Base-by-base conservation (phyloP, 2,329 filamentous ascomycete genomes). In the Colletotrichum spinosum region DNA sequence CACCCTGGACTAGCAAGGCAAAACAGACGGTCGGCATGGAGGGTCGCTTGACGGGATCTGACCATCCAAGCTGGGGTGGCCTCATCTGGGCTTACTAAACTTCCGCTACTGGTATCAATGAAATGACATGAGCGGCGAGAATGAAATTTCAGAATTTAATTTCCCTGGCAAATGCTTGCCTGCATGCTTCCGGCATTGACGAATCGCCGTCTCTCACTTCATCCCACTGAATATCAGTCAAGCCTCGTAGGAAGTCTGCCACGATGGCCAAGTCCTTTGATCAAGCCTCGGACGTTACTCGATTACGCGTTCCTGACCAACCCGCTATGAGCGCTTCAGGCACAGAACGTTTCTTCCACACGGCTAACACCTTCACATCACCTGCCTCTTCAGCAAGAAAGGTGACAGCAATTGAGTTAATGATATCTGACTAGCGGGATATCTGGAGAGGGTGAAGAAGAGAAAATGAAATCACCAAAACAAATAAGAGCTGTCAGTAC, bases 1-100 rank as follows among this genome's bases (percentile, higher is more conserved):
- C 69, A 1, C 54, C 64, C 2, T 67, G 64, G 64, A 52, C 55
- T 7, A 50, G 54, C 2, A 63, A 64, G 42, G 64, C 64, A 2
- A 67, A 64, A 33, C 8, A 64, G 8, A 8, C 35, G 8, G 55
- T 11, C 2, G 55, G 55, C 1, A 4, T 37, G 2, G 60, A 63
- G 35, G 41, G 55, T 10, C 54, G 48, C 0, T 9, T 63, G 49
- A 63, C 38, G 0, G 1, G 41, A 9, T 34, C 42, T 15, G 55
- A 63, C 2, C 60, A 63, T 38, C 54, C 55, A 15, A 63, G 60
- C 11, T 63, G 60, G 60, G 60, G 60, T 8, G 60, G 60, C 8
- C 0, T 63, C 1, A 63, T 54, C 25, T 63, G 60, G 54, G 60
- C 54, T 48, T 51, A 49, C 2, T 63, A 44, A 63, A 5, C 25